Evolutionary conservation across 257 asterid genomes (phyloP), one percentile per base, ranked within the genome.

Genomic region (Paraleonurus japonicus): DNA sequence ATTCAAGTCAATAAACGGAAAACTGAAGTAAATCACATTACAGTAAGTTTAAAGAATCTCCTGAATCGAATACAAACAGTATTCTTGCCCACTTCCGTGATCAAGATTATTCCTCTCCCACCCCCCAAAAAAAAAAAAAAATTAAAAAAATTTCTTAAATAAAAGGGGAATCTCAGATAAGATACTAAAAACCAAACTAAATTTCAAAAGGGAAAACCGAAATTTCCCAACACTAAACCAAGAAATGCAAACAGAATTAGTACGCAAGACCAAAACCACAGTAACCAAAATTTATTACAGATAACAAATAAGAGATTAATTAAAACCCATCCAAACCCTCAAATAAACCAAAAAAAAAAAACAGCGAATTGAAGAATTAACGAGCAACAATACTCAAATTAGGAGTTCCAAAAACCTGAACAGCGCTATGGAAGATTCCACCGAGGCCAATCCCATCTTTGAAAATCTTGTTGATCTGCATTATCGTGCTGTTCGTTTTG

Each of bases 391-490:
- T 11, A 68, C 1, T 53, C 20, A 41, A 61, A 71, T 33, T 19
- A 60, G 45, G 13, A 68, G 63, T 26, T 61, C 19, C 9, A 10
- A 33, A 54, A 33, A 77, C 98, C 98, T 92, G 97, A 23, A 92
- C 89, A 32, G 97, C 98, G 85, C 97, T 90, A 81, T 92, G 98
- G 80, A 92, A 92, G 70, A 92, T 92, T 54, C 98, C 98, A 19
- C 98, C 98, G 48, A 92, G 85, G 33, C 98, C 97, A 71, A 92
- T 90, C 20, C 98, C 96, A 65, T 92, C 98, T 76, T 92, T 92
- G 90, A 92, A 90, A 80, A 92, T 74, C 93, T 84, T 90, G 77
- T 92, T 92, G 89, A 92, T 90, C 84, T 90, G 96, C 84, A 90
- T 74, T 82, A 92, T 87, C 8, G 97, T 90, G 81, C 81, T 88